Conservation (phyloP, 2,329 filamentous ascomycete genomes). For the Phyllosticta citrichinensis region DNA sequence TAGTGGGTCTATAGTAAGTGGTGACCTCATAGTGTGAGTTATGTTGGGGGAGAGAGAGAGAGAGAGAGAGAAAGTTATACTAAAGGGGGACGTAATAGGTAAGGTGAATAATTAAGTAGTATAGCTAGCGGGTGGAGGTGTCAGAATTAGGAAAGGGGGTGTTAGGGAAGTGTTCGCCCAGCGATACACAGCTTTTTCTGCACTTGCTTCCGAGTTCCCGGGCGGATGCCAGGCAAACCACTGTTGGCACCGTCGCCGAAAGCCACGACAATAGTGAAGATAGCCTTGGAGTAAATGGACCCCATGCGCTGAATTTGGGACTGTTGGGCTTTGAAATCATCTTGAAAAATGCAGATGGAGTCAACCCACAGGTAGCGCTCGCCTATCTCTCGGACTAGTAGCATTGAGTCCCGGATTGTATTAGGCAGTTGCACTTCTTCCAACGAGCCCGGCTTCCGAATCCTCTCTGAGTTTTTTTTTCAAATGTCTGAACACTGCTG, state of each 20-base stretch:
- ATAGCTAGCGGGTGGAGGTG: too few species aligned
- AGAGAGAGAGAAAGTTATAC: too few species aligned
- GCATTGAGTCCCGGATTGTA: slow-evolving; percentile 11
- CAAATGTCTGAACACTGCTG: slow-evolving; percentile 2
- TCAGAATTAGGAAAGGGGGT: too few species aligned
- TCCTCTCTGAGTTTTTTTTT: background rate
- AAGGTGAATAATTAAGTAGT: too few species aligned
- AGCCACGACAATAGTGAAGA: slow-evolving; percentile 13
- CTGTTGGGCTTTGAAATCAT: slow-evolving; percentile 1
- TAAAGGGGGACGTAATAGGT: too few species aligned
- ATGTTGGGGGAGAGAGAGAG: too few species aligned
- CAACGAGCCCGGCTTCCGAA: slow-evolving; percentile 1
- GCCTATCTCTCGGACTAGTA: slow-evolving; percentile 2
- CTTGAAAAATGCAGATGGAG: slow-evolving; percentile 12
- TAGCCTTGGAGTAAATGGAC: slow-evolving; percentile 11
- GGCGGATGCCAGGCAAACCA: background rate
- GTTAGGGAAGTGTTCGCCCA: too few species aligned
- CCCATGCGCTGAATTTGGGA: slow-evolving; percentile 11
- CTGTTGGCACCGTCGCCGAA: slow-evolving; percentile 5
- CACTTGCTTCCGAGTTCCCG: background rate
- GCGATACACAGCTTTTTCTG: background rate
- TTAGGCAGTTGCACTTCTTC: slow-evolving; percentile 5
- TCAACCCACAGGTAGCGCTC: slow-evolving; percentile 14
- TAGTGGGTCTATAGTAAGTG: too few species aligned
- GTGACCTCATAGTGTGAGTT: too few species aligned